Conservation (phyloP, 331 rosid species). For the Cydonia oblonga region DNA sequence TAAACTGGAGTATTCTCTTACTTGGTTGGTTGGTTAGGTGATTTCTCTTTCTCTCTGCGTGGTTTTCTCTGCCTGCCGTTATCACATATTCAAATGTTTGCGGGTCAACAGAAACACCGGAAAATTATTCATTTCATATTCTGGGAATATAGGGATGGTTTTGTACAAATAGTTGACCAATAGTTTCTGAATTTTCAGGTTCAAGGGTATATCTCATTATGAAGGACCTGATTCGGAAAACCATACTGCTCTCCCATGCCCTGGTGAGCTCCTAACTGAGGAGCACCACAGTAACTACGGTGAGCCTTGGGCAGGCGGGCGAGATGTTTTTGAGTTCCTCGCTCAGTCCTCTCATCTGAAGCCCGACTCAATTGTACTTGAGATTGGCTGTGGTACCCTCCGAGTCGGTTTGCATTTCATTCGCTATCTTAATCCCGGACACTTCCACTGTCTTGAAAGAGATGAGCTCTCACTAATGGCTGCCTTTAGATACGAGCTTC, state of each 20-base stretch:
- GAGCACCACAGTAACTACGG: conserved; percentile 84
- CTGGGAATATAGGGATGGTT: neutral
- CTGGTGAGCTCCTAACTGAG: conserved; percentile 73
- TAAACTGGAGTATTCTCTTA: neutral
- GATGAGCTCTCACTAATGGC: conserved; percentile 90
- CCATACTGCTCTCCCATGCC: conserved; percentile 75
- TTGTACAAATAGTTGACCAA: neutral
- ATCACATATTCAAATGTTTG: neutral
- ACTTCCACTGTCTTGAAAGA: conserved; percentile 71
- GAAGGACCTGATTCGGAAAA: conserved; percentile 47
- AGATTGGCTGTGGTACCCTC: conserved; percentile 95
- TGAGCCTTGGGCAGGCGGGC: conserved; percentile 84
- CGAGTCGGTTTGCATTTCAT: conserved; percentile 87
- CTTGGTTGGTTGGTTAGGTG: neutral
- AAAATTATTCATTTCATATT: neutral
- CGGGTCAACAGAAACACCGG: no score
- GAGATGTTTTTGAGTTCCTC: conserved; percentile 72
- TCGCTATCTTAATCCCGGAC: conserved; percentile 53
- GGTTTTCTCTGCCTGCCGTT: neutral
- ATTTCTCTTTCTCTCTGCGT: neutral
- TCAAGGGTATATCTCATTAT: conserved; percentile 75
- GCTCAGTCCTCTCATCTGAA: conserved; percentile 45
- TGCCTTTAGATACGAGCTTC: conserved; percentile 81
- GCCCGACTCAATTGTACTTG: conserved; percentile 54
- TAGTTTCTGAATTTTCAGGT: conserved; percentile 18